Evolutionary conservation across 257 asterid species (phyloP).

Genomic region (Datura wrightii): DNA sequence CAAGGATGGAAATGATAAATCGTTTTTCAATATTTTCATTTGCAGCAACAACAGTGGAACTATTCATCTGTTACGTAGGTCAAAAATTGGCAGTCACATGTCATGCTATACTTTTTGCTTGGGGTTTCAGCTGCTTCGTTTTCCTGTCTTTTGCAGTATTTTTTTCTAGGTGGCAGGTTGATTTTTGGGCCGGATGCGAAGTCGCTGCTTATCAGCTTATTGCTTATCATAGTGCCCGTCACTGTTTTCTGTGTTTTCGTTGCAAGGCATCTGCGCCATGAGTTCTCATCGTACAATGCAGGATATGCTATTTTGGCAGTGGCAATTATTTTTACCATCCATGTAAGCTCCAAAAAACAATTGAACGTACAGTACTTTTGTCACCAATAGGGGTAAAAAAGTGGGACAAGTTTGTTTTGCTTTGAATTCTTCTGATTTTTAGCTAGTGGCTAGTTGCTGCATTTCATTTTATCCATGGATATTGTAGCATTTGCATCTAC

Average conservation of each 20-base stretch:
- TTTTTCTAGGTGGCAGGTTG: slow-evolving; percentile 90
- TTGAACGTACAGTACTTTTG: neutral
- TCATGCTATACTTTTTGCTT: slow-evolving; percentile 15
- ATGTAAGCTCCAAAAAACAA: slow-evolving; percentile 51
- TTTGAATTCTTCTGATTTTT: slow-evolving; percentile 8
- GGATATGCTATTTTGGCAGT: slow-evolving; percentile 85
- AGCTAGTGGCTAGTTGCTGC: neutral
- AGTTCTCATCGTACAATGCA: slow-evolving; percentile 71
- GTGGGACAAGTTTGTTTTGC: neutral
- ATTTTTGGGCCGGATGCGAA: slow-evolving; percentile 98
- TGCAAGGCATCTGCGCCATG: slow-evolving; percentile 92
- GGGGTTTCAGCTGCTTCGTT: slow-evolving; percentile 34
- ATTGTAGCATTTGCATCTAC: neutral
- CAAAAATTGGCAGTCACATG: slow-evolving; percentile 27
- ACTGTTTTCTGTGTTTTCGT: slow-evolving; percentile 84
- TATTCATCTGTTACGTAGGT: slow-evolving; percentile 15
- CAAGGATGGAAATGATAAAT: slow-evolving; percentile 21
- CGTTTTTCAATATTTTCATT: slow-evolving; percentile 18
- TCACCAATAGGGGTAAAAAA: neutral
- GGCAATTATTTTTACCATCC: slow-evolving; percentile 71
- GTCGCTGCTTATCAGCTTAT: slow-evolving; percentile 85
- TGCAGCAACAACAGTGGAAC: slow-evolving; percentile 19
- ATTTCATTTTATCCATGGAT: slow-evolving; percentile 23
- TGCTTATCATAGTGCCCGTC: slow-evolving; percentile 80
- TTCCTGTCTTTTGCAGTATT: slow-evolving; percentile 67